Percentiles rank a stretch among this genome's conserved stretches.
Conservation (phyloP, 2,329 filamentous ascomycete genomes). For the Penicillium sp. region DNA sequence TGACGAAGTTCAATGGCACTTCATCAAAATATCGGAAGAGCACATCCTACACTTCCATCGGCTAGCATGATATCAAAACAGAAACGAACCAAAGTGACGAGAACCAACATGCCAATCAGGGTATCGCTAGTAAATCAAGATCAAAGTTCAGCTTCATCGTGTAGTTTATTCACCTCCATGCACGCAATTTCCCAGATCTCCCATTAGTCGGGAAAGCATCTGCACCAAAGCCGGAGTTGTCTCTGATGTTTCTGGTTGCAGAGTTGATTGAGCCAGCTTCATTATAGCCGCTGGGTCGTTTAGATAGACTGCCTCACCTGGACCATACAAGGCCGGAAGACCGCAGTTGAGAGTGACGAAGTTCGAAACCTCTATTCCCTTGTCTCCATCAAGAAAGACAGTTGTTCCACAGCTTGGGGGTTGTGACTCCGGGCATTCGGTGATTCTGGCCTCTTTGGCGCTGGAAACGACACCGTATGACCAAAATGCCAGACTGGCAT, state of each 20-base stretch:
- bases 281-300: slow-evolving; percentile 62
- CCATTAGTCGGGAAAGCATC: slow-evolving; percentile 65
- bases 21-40: no score
- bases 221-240: slow-evolving; percentile 64
- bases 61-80: no score
- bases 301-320: slow-evolving; percentile 40
- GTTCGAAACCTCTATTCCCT: slow-evolving; percentile 56
- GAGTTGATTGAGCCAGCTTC: slow-evolving; percentile 58
- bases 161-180: not conserved
- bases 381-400: slow-evolving; percentile 60
- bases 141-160: no score
- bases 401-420: slow-evolving; percentile 23
- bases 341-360: slow-evolving; percentile 62
- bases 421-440: slow-evolving; percentile 23
- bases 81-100: no score
- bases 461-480: slow-evolving; percentile 63
- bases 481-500: slow-evolving; percentile 70
- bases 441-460: slow-evolving; percentile 39
- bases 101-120: no score
- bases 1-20: no score
- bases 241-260: slow-evolving; percentile 57
- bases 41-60: no score
- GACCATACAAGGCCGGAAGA: slow-evolving; percentile 52
- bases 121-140: no score
- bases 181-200: slow-evolving; percentile 26